A percentile compares a stretch with the other conserved stretches of the same genome.
These are phyloP conservation scores for Alternaria sp. DNA, from an alignment of 2,329 filamentous ascomycete species.

Conservation along the genomic window DNA sequence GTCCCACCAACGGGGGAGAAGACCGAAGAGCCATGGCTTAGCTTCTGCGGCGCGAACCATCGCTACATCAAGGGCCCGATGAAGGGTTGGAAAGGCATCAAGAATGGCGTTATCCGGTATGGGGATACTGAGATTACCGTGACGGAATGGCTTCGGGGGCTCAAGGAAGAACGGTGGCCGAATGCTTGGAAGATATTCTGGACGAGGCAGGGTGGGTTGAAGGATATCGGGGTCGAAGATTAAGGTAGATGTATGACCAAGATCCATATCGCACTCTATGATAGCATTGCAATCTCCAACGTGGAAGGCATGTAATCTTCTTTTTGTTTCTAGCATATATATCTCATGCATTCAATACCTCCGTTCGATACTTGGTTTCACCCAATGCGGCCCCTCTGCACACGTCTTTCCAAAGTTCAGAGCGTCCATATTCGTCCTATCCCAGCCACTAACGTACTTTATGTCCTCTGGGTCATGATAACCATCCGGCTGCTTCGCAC, in stretches of 20 bases:
- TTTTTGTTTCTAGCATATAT: background rate
- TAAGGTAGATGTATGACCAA: background rate
- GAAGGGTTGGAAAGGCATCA: background rate
- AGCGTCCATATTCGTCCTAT: background rate
- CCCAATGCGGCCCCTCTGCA: background rate
- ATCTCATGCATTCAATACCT: background rate
- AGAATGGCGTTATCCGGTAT: background rate
- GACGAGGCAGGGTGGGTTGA: constrained; percentile 17
- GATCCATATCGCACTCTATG: background rate
- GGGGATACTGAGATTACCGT: constrained; percentile 13
- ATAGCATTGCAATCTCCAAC: background rate
- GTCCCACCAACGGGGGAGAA: background rate
- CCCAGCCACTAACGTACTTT: background rate
- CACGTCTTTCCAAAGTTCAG: background rate
- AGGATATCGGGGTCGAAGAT: constrained; percentile 8
- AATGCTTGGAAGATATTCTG: constrained; percentile 28
- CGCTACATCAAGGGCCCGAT: background rate
- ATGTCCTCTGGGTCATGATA: background rate
- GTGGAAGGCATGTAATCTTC: background rate
- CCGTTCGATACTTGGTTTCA: background rate
- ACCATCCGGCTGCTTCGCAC: background rate
- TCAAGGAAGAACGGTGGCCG: constrained; percentile 26
- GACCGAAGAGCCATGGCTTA: background rate
- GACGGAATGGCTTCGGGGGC: constrained; percentile 18
- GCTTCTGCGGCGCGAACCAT: background rate